These are phyloP conservation scores for Mucor indicus DNA, from an alignment of 371 early-diverging fungal genomes.

Conservation along the genomic window DNA sequence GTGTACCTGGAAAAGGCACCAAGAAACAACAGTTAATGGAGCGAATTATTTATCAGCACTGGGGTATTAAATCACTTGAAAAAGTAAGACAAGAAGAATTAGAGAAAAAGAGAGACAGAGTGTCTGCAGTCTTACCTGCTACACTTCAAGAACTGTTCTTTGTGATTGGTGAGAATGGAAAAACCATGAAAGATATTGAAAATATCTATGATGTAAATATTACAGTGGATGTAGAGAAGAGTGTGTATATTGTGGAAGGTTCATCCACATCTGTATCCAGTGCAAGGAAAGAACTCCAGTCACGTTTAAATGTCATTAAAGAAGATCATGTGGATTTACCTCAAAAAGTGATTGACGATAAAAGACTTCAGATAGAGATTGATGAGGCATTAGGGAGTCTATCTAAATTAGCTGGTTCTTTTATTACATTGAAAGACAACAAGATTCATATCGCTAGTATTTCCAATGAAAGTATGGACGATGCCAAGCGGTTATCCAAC, in stretches of 20 bases:
- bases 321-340: slow-evolving; percentile 16
- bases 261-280: slow-evolving; percentile 7
- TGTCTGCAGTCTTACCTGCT: slow-evolving; percentile 14
- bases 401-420: slow-evolving; percentile 24
- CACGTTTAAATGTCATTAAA: slow-evolving; percentile 14
- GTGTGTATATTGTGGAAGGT: slow-evolving; percentile 24
- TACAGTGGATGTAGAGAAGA: slow-evolving; percentile 19
- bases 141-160: slow-evolving; percentile 31
- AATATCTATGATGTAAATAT: slow-evolving; percentile 21
- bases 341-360: neutral
- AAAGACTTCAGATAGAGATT: slow-evolving; percentile 1
- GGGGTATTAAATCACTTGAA: slow-evolving; percentile 22
- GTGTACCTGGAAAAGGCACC: neutral
- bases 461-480: slow-evolving; percentile 12
- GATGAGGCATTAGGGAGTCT: slow-evolving; percentile 15
- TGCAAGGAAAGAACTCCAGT: slow-evolving; percentile 18
- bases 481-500: slow-evolving; percentile 22
- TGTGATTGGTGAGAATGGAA: slow-evolving; percentile 33
- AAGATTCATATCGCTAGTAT: slow-evolving; percentile 20
- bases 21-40: slow-evolving; percentile 2
- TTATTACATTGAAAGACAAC: slow-evolving; percentile 20
- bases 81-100: slow-evolving; percentile 11
- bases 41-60: slow-evolving; percentile 16
- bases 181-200: slow-evolving; percentile 26
- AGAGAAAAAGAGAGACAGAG: neutral